These are phyloP conservation scores for Thielaviopsis ethacetica DNA, from an alignment of 2,329 filamentous ascomycete genomes.

Conservation along the genomic window DNA sequence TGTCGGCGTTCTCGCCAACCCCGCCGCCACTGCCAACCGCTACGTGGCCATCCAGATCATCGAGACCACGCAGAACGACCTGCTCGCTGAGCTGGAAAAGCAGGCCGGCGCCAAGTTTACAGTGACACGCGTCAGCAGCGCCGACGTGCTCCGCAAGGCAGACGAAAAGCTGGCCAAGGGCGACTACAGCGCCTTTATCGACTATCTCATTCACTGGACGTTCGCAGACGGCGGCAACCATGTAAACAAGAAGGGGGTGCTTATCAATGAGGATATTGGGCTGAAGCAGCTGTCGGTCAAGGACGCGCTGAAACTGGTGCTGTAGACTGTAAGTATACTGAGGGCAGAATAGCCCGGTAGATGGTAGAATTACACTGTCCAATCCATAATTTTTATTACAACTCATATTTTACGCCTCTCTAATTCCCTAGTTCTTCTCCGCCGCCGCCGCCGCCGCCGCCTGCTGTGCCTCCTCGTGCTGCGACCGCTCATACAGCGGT, in stretches of 20 bases:
- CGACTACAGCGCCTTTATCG: slow-evolving; percentile 11
- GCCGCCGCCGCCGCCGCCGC: not conserved
- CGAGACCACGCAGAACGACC: slow-evolving; percentile 27
- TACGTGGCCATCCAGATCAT: slow-evolving; percentile 29
- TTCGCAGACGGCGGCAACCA: slow-evolving; percentile 3
- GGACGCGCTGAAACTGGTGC: slow-evolving; percentile 1
- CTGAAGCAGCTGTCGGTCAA: not conserved
- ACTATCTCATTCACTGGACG: slow-evolving; percentile 2
- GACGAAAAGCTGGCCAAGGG: slow-evolving; percentile 17
- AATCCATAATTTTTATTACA: too few species aligned
- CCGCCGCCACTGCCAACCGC: slow-evolving; percentile 36
- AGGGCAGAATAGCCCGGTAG: too few species aligned
- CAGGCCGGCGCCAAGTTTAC: slow-evolving; percentile 29
- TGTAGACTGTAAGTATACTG: too few species aligned
- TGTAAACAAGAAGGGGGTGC: not conserved
- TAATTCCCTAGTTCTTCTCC: not conserved
- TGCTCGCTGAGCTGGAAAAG: slow-evolving; percentile 31
- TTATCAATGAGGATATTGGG: slow-evolving; percentile 4
- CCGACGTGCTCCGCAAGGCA: slow-evolving; percentile 22
- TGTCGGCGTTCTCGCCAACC: slow-evolving; percentile 30
- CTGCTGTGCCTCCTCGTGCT: slow-evolving; percentile 1
- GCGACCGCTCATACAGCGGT: slow-evolving; percentile 10
- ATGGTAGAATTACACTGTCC: too few species aligned
- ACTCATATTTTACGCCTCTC: not conserved
- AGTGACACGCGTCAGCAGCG: slow-evolving; percentile 24